Evolutionary conservation across 2,329 filamentous ascomycete genomes (phyloP), one percentile per base, ranked within the genome.

Genomic region (Leptoxyphium fumago): DNA sequence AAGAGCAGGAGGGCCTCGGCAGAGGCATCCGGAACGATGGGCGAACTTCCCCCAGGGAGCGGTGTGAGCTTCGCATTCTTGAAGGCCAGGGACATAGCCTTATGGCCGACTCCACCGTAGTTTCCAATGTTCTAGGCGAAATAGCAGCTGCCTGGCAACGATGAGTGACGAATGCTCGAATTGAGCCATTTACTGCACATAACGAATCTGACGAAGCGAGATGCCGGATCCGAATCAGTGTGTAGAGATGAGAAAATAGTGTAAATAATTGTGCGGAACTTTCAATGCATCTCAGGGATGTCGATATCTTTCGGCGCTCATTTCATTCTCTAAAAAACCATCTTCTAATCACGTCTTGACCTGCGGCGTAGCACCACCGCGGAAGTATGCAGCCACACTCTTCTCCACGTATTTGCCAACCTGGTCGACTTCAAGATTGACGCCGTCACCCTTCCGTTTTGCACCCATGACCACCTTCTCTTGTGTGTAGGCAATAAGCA

Each of bases 401-500:
- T 95, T 95, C 69, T 88, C 83, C 2, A 85, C 83, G 56, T 88
- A 88, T 67, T 89, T 89, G 42, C 78, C 78, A 5, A 82, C 76
- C 69, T 94, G 85, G 61, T 95, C 88, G 43, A 94, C 89, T 70
- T 95, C 88, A 30, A 95, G 76, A 58, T 95, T 95, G 48, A 94
- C 84, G 41, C 79, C 75, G 5, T 94, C 85, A 2, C 88, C 87
- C 28, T 74, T 66, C 64, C 75, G 71, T 74, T 95, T 95, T 43
- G 69, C 70, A 2, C 84, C 84, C 50, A 86, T 78, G 13, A 94
- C 82, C 13, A 98, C 80, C 63, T 84, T 84, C 64, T 89, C 85
- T 68, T 96, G 91, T 10, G 91, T 95, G 64, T 98, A 98, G 8
- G 84, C 77, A 62, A 98, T 95, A 48, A 98, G 71, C 91, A 98